Conservation (phyloP, 2,329 filamentous ascomycete species). For the Paecilomyces fulvus region DNA sequence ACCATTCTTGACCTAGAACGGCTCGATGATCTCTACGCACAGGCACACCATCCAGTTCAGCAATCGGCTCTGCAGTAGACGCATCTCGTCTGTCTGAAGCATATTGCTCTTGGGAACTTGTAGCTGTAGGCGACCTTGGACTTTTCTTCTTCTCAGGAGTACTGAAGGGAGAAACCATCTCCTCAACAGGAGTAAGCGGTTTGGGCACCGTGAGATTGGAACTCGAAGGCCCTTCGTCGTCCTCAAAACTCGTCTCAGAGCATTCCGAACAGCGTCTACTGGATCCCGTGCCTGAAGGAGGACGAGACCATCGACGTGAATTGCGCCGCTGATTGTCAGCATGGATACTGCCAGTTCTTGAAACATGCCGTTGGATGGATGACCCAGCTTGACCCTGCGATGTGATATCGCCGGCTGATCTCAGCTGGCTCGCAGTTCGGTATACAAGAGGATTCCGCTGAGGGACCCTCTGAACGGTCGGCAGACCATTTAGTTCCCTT, state of each 20-base stretch:
- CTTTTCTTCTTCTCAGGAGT: not conserved
- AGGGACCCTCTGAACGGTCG: not conserved
- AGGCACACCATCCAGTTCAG: not conserved
- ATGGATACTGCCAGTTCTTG: conserved; percentile 7
- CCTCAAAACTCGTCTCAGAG: conserved; percentile 16
- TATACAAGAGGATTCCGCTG: not conserved
- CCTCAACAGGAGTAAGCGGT: conserved; percentile 16
- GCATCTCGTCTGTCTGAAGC: not conserved
- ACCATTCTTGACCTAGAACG: not conserved
- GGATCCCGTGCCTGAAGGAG: conserved; percentile 3
- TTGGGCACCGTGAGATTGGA: conserved; percentile 13
- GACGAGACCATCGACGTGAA: conserved; percentile 9
- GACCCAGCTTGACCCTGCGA: not conserved
- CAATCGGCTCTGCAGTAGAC: not conserved
- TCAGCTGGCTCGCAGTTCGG: not conserved
- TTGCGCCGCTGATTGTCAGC: conserved; percentile 1
- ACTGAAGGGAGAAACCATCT: conserved; percentile 4
- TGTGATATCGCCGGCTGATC: not conserved
- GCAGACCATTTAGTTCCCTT: conserved; percentile 7
- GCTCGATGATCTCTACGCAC: not conserved
- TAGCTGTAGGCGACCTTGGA: not conserved
- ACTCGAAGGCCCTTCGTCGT: conserved; percentile 11
- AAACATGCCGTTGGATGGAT: not conserved
- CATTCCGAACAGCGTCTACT: conserved; percentile 4
- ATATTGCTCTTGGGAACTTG: not conserved